Evolutionary conservation across 129 eudicot species (phyloP).

Genomic region (Cynara cardunculus): DNA sequence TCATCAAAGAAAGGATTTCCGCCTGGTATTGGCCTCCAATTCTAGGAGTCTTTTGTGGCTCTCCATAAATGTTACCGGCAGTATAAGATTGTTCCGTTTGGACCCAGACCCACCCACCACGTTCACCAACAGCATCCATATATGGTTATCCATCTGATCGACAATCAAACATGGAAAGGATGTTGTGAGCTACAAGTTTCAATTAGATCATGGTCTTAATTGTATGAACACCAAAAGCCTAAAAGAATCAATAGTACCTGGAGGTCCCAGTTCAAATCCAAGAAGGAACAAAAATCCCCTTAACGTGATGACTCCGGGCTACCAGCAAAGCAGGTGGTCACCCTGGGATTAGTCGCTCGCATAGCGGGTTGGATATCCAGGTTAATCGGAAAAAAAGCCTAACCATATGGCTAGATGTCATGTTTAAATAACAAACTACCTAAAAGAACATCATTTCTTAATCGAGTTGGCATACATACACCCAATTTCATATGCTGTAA

Average conservation of each 20-base stretch:
- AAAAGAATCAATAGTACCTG: too few species aligned
- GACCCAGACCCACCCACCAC: constrained; percentile 26
- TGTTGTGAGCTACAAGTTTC: neutral
- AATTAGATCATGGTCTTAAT: neutral
- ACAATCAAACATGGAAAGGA: constrained; percentile 17
- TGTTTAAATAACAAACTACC: neutral
- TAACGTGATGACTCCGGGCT: too few species aligned
- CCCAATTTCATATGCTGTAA: neutral
- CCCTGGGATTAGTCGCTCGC: too few species aligned
- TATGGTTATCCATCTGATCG: constrained; percentile 21
- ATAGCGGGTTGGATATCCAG: too few species aligned
- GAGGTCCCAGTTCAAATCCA: too few species aligned
- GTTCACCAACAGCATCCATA: constrained; percentile 19
- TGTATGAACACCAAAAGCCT: too few species aligned
- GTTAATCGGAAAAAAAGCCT: too few species aligned
- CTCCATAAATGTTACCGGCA: constrained; percentile 28
- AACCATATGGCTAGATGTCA: neutral
- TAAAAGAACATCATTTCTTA: neutral
- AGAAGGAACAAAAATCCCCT: too few species aligned
- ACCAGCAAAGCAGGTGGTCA: too few species aligned
- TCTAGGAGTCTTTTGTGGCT: constrained; percentile 36
- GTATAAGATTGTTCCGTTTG: constrained; percentile 27
- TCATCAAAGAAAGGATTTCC: constrained; percentile 35
- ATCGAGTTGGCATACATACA: neutral
- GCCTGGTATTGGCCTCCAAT: constrained; percentile 53